These are phyloP conservation scores for Beauveria sp. DNA, from an alignment of 2,329 filamentous ascomycete genomes.

Conservation along the genomic window DNA sequence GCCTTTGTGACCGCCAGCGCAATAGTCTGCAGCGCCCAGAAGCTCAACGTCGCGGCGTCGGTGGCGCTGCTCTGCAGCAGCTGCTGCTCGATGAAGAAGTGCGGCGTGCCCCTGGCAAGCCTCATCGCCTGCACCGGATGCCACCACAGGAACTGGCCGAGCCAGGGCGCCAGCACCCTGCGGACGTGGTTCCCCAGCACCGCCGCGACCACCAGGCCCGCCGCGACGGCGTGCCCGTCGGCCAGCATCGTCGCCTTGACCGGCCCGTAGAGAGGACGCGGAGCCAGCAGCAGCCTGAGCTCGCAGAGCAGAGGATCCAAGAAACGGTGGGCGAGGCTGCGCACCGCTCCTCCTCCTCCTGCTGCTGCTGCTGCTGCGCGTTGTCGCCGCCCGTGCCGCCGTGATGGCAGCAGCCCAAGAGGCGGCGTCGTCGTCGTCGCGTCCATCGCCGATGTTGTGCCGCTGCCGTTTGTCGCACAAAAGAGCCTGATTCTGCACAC, in stretches of 20 bases:
- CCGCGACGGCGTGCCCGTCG: conserved; percentile 18
- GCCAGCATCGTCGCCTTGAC: conserved; percentile 17
- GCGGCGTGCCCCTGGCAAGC: conserved; percentile 27
- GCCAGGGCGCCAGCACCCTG: conserved; percentile 23
- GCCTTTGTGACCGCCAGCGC: conserved; percentile 1
- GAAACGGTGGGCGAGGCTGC: neutral
- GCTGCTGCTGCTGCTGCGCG: neutral
- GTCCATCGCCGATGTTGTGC: neutral
- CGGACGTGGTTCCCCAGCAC: conserved; percentile 33
- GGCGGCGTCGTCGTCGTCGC: neutral
- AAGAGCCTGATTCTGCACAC: neutral
- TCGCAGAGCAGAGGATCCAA: neutral
- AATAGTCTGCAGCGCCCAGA: conserved; percentile 8
- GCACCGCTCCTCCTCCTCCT: neutral
- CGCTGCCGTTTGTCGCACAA: neutral
- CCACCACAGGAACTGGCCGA: conserved; percentile 23
- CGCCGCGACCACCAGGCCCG: conserved; percentile 25
- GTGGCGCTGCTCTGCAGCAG: conserved; percentile 12
- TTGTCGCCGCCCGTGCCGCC: neutral
- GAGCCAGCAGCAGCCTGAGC: conserved; percentile 1
- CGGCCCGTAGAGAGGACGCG: conserved; percentile 1
- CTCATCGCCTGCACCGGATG: conserved; percentile 28
- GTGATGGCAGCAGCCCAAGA: neutral
- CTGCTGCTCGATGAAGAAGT: conserved; percentile 25
- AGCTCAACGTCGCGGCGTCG: conserved; percentile 11